Evolutionary conservation across 2,329 filamentous ascomycete genomes (phyloP), one percentile per base, ranked within the genome.

Genomic region (Teratosphaeriaceae sp.): DNA sequence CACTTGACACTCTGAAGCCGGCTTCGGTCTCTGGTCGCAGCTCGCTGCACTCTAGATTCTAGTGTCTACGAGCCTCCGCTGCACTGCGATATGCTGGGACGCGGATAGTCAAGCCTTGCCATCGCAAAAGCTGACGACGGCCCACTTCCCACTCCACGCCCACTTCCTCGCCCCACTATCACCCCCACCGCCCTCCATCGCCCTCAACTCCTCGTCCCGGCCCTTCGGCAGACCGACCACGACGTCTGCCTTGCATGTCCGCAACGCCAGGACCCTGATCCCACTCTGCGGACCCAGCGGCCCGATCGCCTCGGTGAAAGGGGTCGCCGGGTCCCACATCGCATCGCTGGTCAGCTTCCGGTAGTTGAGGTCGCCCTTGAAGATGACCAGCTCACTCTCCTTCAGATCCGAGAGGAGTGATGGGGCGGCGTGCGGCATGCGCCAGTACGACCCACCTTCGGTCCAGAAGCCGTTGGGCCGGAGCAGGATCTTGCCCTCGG

Each of bases 331-430:
- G 54, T 88, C 80, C 92, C 92, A 98, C 45, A 72, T 71, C 69
- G 90, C 88, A 72, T 98, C 92, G 38, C 80, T 85, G 22, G 84
- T 88, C 52, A 98, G 66, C 66, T 98, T 98, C 48, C 92, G 76
- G 66, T 97, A 98, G 69, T 98, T 98, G 54, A 98, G 64, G 62
- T 98, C 92, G 2, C 92, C 92, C 72, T 98, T 98, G 73, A 97
- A 97, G 43, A 98, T 80, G 11, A 95, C 87, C 15, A 98, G 72
- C 63, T 95, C 86, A 52, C 85, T 86, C 48, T 79, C 69, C 70
- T 88, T 83, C 43, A 98, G 67, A 59, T 97, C 90, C 5, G 85
- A 75, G 40, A 79, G 75, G 11, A 98, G 68, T 21, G 76, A 74
- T 2, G 79, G 76, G 1, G 80, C 85, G 19, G 79, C 73, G 12